Evolutionary conservation across 2,329 filamentous ascomycete genomes (phyloP), one percentile per base, ranked within the genome.

Genomic region (Nemania abortiva): DNA sequence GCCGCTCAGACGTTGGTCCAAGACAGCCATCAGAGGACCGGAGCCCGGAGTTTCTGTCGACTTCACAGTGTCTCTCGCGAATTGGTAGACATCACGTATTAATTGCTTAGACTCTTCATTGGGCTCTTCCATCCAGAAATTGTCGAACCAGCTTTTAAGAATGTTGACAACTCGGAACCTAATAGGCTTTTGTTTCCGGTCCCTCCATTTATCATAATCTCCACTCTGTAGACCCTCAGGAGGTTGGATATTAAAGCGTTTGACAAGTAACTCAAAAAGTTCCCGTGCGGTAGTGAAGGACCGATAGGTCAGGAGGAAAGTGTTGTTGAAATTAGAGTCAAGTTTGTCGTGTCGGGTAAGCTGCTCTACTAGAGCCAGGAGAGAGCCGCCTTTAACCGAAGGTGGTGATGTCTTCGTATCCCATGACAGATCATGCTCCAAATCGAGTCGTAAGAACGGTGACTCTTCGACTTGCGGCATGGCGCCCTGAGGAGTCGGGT

Each of bases 111-210:
- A 97, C 56, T 93, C 90, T 60, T 95, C 92, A 77, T 91, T 95
- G 71, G 91, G 90, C 57, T 94, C 92, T 79, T 99, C 96, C 94
- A 98, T 98, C 96, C 96, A 99, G 80, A 96, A 98, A 75, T 92
- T 95, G 78, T 98, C 96, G 74, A 99, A 96, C 96, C 96, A 99
- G 81, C 90, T 97, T 86, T 98, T 98, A 56, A 99, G 84, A 72
- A 98, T 98, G 77, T 98, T 99, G 72, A 99, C 94, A 1, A 99
- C 95, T 50, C 96, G 90, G 83, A 99, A 97, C 42, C 96, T 89
- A 70, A 98, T 98, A 5, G 94, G 92, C 78, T 97, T 98, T 80
- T 98, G 96, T 83, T 99, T 99, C 78, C 91, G 91, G 78, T 97
- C 94, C 42, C 92, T 89, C 96, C 96, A 99, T 34, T 88, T 85